Base-by-base conservation (phyloP, 2,329 filamentous ascomycete species). In the Trichoderma asperellum region DNA sequence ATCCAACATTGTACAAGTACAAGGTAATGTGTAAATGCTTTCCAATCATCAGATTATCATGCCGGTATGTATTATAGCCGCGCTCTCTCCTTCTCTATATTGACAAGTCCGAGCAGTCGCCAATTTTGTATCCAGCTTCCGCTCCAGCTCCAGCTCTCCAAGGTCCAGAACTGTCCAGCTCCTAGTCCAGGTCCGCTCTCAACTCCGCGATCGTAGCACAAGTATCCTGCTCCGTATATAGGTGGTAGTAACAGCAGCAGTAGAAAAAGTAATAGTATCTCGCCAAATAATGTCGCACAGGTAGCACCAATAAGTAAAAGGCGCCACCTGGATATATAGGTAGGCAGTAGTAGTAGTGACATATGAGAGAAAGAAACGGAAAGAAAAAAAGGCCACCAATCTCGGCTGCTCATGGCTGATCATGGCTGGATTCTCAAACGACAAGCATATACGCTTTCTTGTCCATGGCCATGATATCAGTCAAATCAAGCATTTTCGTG, bases 401-500 rank as follows among this genome's bases (percentile, higher is more conserved):
- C 27, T 24, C 10, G 32, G 24, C 58, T 34, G 16, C 16, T n/a
- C 4, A 34, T 24, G 35, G 55, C 24, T 40, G 40, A n/a, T 43
- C 2, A 43, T 49, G 47, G 21, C n/a, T 24, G 47, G 24, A 10
- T 49, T 43, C 6, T 43, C 40, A 16, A 43, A 43, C 16, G 16
- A n/a, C 24, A 8, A 43, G 16, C 40, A 43, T n/a, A 7, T 49
- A 24, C 47, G 10, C 47, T 21, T 21, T 11, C 10, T 49, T n/a
- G 10, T 49, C 8, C 8, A 21, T 49, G 14, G 24, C 72, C 69
- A 71, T 43, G 18, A 7, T 43, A 43, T 43, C 40, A 35, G 34
- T 12, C 34, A 40, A 40, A 4, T 74, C 73, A 81, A 34, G 79
- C 77, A 67, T 85, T 85, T 85, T 87, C 43, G 87, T 88, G 78